Conservation (phyloP, 805 yeast species). For the Torulaspora delbrueckii region DNA sequence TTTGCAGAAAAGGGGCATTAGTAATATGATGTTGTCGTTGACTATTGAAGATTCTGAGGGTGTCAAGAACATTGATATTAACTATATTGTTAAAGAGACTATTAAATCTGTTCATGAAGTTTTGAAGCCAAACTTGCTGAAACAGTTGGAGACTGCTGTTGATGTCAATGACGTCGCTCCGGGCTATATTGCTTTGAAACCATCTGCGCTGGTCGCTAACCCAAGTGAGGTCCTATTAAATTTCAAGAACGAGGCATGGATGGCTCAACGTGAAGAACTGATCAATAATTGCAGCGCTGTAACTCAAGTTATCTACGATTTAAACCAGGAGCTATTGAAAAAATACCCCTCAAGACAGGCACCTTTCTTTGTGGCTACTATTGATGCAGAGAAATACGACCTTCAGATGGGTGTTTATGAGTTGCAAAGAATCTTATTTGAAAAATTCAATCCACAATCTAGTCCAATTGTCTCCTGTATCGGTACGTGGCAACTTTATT, state of each 20-base stretch:
- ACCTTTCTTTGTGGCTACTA: slow-evolving; percentile 70
- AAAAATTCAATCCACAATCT: slow-evolving; percentile 59
- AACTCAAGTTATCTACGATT: slow-evolving; percentile 50
- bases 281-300: slow-evolving; percentile 62
- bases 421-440: slow-evolving; percentile 75
- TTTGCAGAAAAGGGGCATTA: slow-evolving; percentile 67
- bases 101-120: slow-evolving; percentile 62
- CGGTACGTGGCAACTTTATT: slow-evolving; percentile 91
- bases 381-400: slow-evolving; percentile 89
- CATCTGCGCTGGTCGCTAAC: slow-evolving; percentile 78
- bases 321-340: slow-evolving; percentile 46
- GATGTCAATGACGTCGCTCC: slow-evolving; percentile 71
- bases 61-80: slow-evolving; percentile 51
- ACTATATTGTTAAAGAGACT: slow-evolving; percentile 58
- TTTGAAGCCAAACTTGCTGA: slow-evolving; percentile 64
- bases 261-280: slow-evolving; percentile 47
- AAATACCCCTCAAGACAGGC: slow-evolving; percentile 59
- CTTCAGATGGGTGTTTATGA: slow-evolving; percentile 84
- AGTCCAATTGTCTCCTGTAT: slow-evolving; percentile 59
- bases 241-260: slow-evolving; percentile 55
- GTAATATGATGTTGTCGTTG: slow-evolving; percentile 92
- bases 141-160: slow-evolving; percentile 44
- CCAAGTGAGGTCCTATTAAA: slow-evolving; percentile 70
- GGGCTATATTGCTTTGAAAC: slow-evolving; percentile 89
- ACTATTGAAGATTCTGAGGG: slow-evolving; percentile 94